These are phyloP conservation scores for Fusarium duplospermum DNA, from an alignment of 2,329 filamentous ascomycete genomes.

Conservation along the genomic window DNA sequence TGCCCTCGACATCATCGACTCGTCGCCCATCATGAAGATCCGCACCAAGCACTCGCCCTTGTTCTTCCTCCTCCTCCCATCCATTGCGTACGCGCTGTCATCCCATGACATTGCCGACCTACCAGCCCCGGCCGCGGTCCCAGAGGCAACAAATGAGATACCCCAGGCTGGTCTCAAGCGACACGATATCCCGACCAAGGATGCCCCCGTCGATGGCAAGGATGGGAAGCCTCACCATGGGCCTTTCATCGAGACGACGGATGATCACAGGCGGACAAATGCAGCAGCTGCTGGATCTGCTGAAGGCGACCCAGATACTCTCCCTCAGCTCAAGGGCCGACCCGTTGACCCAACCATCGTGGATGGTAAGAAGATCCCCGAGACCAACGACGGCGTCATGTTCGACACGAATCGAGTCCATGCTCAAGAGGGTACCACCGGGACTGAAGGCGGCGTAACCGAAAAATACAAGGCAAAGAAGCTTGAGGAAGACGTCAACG, in stretches of 20 bases:
- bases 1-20: conserved; percentile 5
- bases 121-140: conserved; percentile 40
- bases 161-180: conserved; percentile 49
- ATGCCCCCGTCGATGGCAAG: conserved; percentile 90
- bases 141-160: conserved; percentile 43
- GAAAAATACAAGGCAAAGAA: conserved; percentile 85
- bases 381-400: conserved; percentile 86
- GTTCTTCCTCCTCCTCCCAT: conserved; percentile 70
- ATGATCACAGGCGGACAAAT: conserved; percentile 40
- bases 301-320: conserved; percentile 51
- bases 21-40: conserved; percentile 66
- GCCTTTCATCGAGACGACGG: conserved; percentile 75
- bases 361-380: conserved; percentile 71
- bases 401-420: conserved; percentile 82
- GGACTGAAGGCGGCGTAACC: conserved; percentile 89
- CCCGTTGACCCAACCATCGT: conserved; percentile 64
- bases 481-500: conserved; percentile 73
- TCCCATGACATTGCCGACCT: conserved; percentile 41
- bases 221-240: conserved; percentile 95
- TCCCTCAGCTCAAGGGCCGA: conserved; percentile 62
- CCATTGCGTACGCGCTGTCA: conserved; percentile 61
- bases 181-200: conserved; percentile 66
- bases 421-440: conserved; percentile 87
- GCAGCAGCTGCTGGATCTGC: conserved; percentile 22
- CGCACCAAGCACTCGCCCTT: conserved; percentile 65